Conservation (phyloP, 176 grass and related monocot species). For the Oryza australiensis region DNA sequence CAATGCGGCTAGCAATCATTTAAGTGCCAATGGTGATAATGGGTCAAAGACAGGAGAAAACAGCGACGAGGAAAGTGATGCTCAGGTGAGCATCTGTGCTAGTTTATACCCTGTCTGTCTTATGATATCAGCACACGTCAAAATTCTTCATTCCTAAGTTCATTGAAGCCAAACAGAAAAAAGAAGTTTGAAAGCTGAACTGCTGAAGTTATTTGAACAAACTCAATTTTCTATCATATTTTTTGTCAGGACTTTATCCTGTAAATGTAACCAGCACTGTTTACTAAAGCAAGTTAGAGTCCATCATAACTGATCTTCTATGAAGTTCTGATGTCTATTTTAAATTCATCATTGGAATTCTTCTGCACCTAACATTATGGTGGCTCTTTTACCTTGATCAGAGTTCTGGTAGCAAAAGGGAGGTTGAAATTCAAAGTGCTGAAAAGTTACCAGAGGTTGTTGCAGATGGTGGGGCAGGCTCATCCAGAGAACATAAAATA, state of each 20-base stretch:
- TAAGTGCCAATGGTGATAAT: constrained; percentile 65
- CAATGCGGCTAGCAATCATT: constrained; percentile 73
- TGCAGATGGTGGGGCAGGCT: constrained; percentile 44
- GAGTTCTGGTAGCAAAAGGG: constrained; percentile 73
- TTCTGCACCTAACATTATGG: constrained; percentile 3
- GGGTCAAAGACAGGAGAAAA: constrained; percentile 67
- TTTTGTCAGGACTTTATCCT: constrained; percentile 7
- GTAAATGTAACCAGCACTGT: neutral
- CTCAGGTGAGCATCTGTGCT: constrained; percentile 57
- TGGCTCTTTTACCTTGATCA: constrained; percentile 36
- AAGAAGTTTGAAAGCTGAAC: constrained; percentile 1
- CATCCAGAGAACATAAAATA: constrained; percentile 53
- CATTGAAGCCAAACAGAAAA: neutral
- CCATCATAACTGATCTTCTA: constrained; percentile 13
- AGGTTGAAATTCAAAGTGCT: constrained; percentile 64
- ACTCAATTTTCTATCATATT: neutral
- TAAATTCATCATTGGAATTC: constrained; percentile 15
- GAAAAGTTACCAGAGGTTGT: constrained; percentile 50
- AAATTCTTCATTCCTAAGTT: neutral
- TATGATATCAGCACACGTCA: constrained; percentile 8
- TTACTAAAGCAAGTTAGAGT: constrained; percentile 20
- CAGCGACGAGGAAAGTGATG: constrained; percentile 61
- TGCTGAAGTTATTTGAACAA: neutral
- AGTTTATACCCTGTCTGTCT: constrained; percentile 4
- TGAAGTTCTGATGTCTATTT: constrained; percentile 29